Evolutionary conservation across 208 protist species (phyloP).

Genomic region (Blechomonas ayalai): DNA sequence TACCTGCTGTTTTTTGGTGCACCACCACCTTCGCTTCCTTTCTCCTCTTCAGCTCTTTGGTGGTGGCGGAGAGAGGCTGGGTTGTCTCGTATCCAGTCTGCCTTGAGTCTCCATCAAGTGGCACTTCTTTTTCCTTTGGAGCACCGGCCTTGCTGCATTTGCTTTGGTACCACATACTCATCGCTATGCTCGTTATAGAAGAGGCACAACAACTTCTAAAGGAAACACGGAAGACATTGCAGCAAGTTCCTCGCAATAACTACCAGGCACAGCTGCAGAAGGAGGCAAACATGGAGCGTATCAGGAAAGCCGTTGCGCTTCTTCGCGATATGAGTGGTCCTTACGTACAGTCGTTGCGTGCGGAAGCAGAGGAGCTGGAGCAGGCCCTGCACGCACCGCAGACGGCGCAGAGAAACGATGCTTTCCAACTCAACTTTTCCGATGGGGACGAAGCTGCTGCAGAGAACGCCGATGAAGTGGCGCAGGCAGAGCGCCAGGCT

Average conservation of each 20-base stretch:
- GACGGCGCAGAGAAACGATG: conserved; percentile 5
- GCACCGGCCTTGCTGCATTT: too few species aligned
- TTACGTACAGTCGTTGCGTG: conserved; percentile 33
- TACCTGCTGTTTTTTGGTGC: not conserved
- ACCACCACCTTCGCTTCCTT: conserved; percentile 2
- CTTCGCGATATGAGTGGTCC: conserved; percentile 42
- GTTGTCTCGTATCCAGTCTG: too few species aligned
- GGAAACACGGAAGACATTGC: conserved; percentile 37
- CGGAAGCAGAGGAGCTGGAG: conserved; percentile 21
- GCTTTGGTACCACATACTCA: not conserved
- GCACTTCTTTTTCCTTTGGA: not conserved
- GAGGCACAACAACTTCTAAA: conserved; percentile 27
- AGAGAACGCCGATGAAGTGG: conserved; percentile 23
- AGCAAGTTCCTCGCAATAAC: conserved; percentile 31
- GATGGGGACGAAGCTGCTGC: conserved; percentile 21
- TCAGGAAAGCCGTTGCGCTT: conserved; percentile 13
- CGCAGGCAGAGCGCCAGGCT: conserved; percentile 8
- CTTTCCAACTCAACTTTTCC: conserved; percentile 37
- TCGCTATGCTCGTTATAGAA: conserved; percentile 11
- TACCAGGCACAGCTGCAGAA: conserved; percentile 56
- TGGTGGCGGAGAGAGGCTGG: too few species aligned
- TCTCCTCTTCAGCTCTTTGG: not conserved
- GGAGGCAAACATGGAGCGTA: conserved; percentile 28
- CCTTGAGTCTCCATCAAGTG: too few species aligned
- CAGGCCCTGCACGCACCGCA: conserved; percentile 6